A percentile compares a stretch with the other conserved stretches of the same genome.
These are phyloP conservation scores for Leucosporidium scottii DNA, from an alignment of 768 basidiomycete species.

Conservation along the genomic window DNA sequence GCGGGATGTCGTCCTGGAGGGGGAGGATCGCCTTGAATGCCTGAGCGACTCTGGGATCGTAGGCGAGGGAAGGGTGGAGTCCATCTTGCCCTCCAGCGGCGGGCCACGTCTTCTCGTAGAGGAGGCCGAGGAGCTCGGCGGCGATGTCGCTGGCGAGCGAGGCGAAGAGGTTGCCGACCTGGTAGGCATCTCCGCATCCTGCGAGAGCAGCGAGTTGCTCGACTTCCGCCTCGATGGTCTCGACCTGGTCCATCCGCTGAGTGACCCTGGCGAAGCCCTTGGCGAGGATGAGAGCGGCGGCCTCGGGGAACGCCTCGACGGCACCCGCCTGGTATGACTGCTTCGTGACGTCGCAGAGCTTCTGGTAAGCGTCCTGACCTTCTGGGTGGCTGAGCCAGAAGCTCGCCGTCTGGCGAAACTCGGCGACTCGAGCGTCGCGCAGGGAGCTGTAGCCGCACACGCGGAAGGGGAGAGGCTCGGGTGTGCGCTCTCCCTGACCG, in stretches of 20 bases:
- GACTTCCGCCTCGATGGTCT: background rate
- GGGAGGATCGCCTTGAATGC: conserved; percentile 2
- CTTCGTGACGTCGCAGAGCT: conserved; percentile 55
- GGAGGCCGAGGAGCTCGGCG: conserved; percentile 5
- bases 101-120: background rate
- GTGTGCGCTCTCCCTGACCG: conserved; percentile 3
- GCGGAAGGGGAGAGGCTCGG: conserved; percentile 52
- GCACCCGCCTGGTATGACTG: conserved; percentile 48
- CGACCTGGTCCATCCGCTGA: background rate
- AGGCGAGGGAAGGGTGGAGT: background rate
- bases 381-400: conserved; percentile 49
- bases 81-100: background rate
- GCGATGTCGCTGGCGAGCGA: conserved; percentile 23
- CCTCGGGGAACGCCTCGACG: conserved; percentile 46
- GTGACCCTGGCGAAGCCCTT: background rate
- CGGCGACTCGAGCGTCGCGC: conserved; percentile 59
- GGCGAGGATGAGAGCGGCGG: conserved; percentile 9
- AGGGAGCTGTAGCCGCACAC: conserved; percentile 69
- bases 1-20: background rate
- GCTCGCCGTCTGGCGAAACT: conserved; percentile 62
- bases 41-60: conserved; percentile 1
- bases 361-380: conserved; percentile 50
- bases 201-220: background rate
- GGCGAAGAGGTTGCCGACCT: conserved; percentile 11
- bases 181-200: conserved; percentile 17